Conservation (phyloP, 2,329 filamentous ascomycete species). For the Cytospora chrysosperma region DNA sequence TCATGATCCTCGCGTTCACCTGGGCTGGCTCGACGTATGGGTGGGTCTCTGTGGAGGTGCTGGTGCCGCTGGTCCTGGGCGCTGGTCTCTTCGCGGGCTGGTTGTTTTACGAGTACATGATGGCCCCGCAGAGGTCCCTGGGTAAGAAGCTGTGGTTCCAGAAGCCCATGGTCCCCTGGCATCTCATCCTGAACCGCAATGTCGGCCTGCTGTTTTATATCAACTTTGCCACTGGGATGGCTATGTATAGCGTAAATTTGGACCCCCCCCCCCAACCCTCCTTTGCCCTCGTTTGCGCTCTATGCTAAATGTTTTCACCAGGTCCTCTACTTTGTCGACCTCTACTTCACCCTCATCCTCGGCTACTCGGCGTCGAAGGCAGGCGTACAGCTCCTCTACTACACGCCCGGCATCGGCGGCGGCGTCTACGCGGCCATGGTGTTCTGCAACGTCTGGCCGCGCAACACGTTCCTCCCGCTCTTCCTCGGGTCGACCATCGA, state of each 20-base stretch:
- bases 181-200: slow-evolving; percentile 56
- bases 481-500: slow-evolving; percentile 56
- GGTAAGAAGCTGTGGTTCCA: slow-evolving; percentile 50
- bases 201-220: slow-evolving; percentile 60
- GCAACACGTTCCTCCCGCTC: slow-evolving; percentile 60
- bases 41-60: slow-evolving; percentile 50
- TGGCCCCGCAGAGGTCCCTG: slow-evolving; percentile 48
- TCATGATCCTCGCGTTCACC: slow-evolving; percentile 54
- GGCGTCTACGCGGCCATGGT: slow-evolving; percentile 60
- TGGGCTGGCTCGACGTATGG: slow-evolving; percentile 55
- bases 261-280: neutral
- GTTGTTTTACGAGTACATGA: slow-evolving; percentile 52
- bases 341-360: slow-evolving; percentile 67
- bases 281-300: no score
- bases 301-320: slow-evolving; percentile 23
- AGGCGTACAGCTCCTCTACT: slow-evolving; percentile 60
- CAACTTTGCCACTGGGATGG: slow-evolving; percentile 59
- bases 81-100: slow-evolving; percentile 41
- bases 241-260: slow-evolving; percentile 44
- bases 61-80: slow-evolving; percentile 49
- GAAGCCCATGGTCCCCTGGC: slow-evolving; percentile 63
- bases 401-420: slow-evolving; percentile 60
- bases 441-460: slow-evolving; percentile 59
- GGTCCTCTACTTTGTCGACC: slow-evolving; percentile 63
- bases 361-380: slow-evolving; percentile 48